Base-by-base conservation (phyloP, 2,329 filamentous ascomycete species). In the Beauveria rudraprayagi region DNA sequence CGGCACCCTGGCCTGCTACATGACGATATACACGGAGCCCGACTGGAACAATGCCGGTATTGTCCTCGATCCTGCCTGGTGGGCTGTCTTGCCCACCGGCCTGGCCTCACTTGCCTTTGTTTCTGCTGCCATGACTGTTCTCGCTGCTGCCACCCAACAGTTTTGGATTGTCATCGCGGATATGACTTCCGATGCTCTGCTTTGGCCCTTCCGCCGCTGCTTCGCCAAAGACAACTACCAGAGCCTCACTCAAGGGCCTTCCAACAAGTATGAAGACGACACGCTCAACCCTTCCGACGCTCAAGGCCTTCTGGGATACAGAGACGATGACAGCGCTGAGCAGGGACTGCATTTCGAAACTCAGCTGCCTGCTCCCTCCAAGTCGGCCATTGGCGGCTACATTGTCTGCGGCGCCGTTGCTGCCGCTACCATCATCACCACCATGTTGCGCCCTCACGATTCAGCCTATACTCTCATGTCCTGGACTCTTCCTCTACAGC, bases 381-480 rank as follows among this genome's bases (percentile, higher is more conserved):
- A 58, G 41, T 61, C 60, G 1, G 60, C 60, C 47, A 60, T 67
- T 0, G 19, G 54, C 17, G 60, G 60, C 46, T 61, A 61, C 28
- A 54, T 57, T 3, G 10, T 61, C 16, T 56, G 53, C 14, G 60
- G 46, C 7, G 9, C 28, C 16, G 46, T 56, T 26, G 52, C 43
- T 14, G 8, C 69, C 5, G 65, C 72, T 52, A 63, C 61, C 24
- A 63, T 68, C 46, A 63, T 67, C 1, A 63, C 72, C 17, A 64
- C 67, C 4, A 14, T 70, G 1, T 16, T 72, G 11, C 67, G 72
- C n/a, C 72, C 72, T 1, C 63, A 65, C 41, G 72, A 74, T 24
- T 65, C 67, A 30, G 72, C 72, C 3, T 57, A 74, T 28, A 70
- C 66, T 1, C 74, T 73, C 60, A 66, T 74, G 48, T 74, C 72